Base-by-base conservation (phyloP, 106 monocot species). In the Dendrobium nobile region DNA sequence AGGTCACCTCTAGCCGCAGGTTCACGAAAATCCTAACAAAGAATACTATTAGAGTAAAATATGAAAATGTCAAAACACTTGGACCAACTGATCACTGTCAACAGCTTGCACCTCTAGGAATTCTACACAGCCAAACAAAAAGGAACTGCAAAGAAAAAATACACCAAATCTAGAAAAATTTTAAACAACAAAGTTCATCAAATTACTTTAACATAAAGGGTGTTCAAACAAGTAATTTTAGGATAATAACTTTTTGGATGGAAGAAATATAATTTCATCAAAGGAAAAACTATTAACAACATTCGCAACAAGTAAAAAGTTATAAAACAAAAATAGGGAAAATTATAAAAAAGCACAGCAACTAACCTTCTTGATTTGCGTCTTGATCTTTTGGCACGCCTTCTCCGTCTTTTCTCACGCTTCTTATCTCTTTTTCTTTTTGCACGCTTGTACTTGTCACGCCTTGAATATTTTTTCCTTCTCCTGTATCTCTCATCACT, bases 401-500 rank as follows among this genome's bases (percentile, higher is more conserved):
- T 88, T 72, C 83, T 86, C 1, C 89, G 92, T 77, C 67, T 94
- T 82, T 83, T 94, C 10, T 94, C 97, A 3, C 92, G 81, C 76
- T 78, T 90, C 56, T 55, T 86, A 22, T 94, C 97, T 77, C 92
- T 94, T 77, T 82, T 94, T 80, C 87, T 91, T 82, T 85, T 98
- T 51, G 82, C 84, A 48, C 82, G 90, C 87, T 87, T 92, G 45
- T 94, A 79, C 74, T 94, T 97, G 48, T 91, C 92, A 78, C 81
- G 82, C 82, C 81, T 97, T 0, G 84, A 84, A 58, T 85, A 67
- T 54, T 77, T 90, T 85, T 85, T 97, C 79, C 92, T 83, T 79
- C 68, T 88, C 77, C 82, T 90, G 41, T 82, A 86, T 26, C 88
- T 81, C 27, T 92, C 94, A 85, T 97, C 90, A 85, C 90, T 92